Evolutionary conservation across 257 asterid genomes (phyloP), one percentile per base, ranked within the genome.

Genomic region (Buddleja alternifolia): DNA sequence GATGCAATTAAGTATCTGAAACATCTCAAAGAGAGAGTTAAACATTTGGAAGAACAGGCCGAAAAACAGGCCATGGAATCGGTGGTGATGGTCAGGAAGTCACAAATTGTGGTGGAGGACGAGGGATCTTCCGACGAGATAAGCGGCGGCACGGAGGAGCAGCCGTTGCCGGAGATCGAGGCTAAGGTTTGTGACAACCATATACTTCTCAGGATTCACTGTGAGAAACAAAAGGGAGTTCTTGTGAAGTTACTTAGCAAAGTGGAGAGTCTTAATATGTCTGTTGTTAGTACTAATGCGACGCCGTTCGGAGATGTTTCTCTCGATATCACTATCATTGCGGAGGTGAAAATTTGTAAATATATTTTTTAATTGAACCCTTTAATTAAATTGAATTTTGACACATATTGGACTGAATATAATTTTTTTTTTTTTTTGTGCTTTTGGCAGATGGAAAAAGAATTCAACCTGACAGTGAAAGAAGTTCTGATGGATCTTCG

Each of bases 121-220:
- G 82, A 73, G 8, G 76, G 80, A 4, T 69, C 72, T 0, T 69
- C 78, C 7, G 70, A 63, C 57, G 89, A 75, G 64, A 45, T 25
- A 12, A 65, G 75, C 36, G 44, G 76, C 63, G 10, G 50, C 29
- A 52, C 41, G 2, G 76, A 64, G 14, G 73, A 75, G 68, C 76
- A 72, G 20, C 23, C 68, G 1, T 67, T 82, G 40, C 87, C 87
- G 7, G 82, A 77, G 53, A 77, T 84, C 37, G 87, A 84, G 15
- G 82, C 80, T 2, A 52, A 85, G 53, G 66, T 63, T 34, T 74
- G 73, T 7, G 78, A 73, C 53, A 70, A 67, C 16, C 77, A 77
- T 24, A 63, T 79, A 23, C 77, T 81, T 17, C 16, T 79, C 15
- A 71, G 77, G 6, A 79, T 84, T 8, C 80, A 74, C 2, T 84